Base-by-base conservation (phyloP, 768 basidiomycete species). In the Agaricus blazei region DNA sequence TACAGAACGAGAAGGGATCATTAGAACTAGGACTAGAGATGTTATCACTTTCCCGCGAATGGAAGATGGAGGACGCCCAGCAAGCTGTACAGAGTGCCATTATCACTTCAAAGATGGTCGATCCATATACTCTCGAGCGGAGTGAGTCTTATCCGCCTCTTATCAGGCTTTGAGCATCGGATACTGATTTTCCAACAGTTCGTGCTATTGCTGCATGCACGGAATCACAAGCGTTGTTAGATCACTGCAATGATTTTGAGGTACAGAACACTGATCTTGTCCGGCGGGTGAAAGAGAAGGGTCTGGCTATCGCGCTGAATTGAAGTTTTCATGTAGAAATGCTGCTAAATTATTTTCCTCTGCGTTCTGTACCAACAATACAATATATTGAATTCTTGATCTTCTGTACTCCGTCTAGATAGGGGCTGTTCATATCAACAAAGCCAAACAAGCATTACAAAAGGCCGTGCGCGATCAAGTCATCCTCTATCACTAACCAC, bases 361-460 rank as follows among this genome's bases (percentile, higher is more conserved):
- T 26, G n/a, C 26, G 1, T 27, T 24, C 9, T 24, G 24, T 3
- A 7, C 14, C 7, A 3, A 3, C 2, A 23, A 8, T 24, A 45
- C 9, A 28, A 1, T 27, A 6, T 19, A 45, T 14, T 11, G 12
- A 15, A 19, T n/a, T n/a, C n/a, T 6, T 12, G n/a, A 41, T 43
- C 11, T 43, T 9, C 3, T 19, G 19, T 19, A 19, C 19, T 19
- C 19, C n/a, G 11, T 19, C n/a, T 7, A 26, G 42, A 43, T 43
- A 43, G n/a, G 24, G 42, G n/a, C 3, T 3, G 19, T n/a, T 48
- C 26, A 28, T 23, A 9, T 73, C 72, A 75, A 75, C 53, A 74
- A 48, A 34, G 23, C 51, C 70, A 74, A 75, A 73, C 57, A 75
- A 46, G 52, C 37, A 66, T 72, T 73, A 70, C 73, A 70, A 65